phyloP scores from a whole-genome alignment of 2,329 filamentous ascomycete genomes.

The Aspergillus pseudoglaucus region DNA sequence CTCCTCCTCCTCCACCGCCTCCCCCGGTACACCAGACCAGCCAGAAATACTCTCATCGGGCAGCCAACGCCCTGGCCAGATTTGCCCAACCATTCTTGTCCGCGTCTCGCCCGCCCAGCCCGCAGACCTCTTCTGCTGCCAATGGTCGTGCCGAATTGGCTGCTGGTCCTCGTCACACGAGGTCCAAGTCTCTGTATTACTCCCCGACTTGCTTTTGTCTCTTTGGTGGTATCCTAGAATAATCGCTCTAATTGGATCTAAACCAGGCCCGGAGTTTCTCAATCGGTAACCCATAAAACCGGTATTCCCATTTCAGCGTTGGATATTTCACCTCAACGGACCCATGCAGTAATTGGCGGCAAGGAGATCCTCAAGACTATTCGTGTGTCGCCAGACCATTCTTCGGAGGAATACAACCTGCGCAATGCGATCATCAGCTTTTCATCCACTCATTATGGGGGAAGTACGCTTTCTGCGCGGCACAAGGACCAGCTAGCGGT shows the following conservation, averaged over 20 bases:
- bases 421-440: constrained; percentile 55
- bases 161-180: constrained; percentile 25
- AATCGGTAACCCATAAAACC: constrained; percentile 57
- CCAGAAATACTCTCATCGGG: constrained; percentile 38
- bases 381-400: constrained; percentile 50
- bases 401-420: constrained; percentile 58
- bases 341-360: constrained; percentile 59
- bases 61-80: constrained; percentile 44
- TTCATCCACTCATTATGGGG: constrained; percentile 46
- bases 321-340: constrained; percentile 57
- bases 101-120: constrained; percentile 48
- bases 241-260: constrained; percentile 1
- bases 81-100: constrained; percentile 51
- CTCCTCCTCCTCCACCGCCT: constrained; percentile 28
- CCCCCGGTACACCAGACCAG: constrained; percentile 26
- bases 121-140: constrained; percentile 32
- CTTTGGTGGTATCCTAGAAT: neutral
- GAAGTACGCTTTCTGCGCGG: constrained; percentile 39
- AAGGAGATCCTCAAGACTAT: constrained; percentile 62
- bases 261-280: constrained; percentile 42
- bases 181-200: constrained; percentile 36
- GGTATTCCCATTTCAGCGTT: constrained; percentile 57
- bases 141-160: constrained; percentile 24
- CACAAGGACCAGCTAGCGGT: constrained; percentile 56
- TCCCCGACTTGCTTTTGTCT: constrained; percentile 12